Evolutionary conservation across 768 basidiomycete genomes (phyloP), one percentile per base, ranked within the genome.

Genomic region (Boletus rubroflammeus): DNA sequence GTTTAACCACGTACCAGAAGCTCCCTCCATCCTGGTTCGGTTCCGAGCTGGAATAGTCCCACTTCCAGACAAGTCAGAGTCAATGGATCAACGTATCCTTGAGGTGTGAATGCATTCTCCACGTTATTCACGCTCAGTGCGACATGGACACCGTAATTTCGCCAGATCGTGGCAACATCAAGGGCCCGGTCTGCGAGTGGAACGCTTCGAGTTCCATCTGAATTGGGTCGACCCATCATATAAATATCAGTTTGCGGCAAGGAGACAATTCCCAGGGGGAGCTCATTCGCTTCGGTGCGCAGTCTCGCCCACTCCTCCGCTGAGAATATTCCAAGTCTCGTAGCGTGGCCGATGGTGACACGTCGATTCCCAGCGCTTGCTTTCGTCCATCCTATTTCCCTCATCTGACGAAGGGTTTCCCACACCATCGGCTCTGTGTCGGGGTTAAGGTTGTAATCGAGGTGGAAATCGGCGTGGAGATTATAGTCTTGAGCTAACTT

Each of bases 91-190:
- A 81, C 63, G 26, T 77, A 78, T 48, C 85, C 85, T 70, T 86
- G 85, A 38, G 85, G 86, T 34, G 81, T 86, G 66, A 85, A 87
- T 29, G 82, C 80, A 59, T 86, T 87, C 57, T 79, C 79, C 60
- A 85, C 77, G 61, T 85, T 85, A 67, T 85, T 84, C 35, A 85
- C 80, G 51, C 79, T 74, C 76, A 84, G 76, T 50, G 81, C 81
- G 50, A 81, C 69, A 42, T 75, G 70, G 29, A 84, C 54, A 11
- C 76, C 74, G 62, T 78, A 75, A 47, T 76, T 71, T 56, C 67
- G 67, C 55, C 69, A 70, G 43, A 82, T 70, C 52, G 76, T 67
- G 23, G 81, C 78, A 50, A 81, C 78, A 53, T 81, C 76, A 46
- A 86, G 75, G 29, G 84, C 82, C 58, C 84, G 72, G 43, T 80